Conservation (phyloP, 345 rosid genomes). For the Brassica cretica region DNA sequence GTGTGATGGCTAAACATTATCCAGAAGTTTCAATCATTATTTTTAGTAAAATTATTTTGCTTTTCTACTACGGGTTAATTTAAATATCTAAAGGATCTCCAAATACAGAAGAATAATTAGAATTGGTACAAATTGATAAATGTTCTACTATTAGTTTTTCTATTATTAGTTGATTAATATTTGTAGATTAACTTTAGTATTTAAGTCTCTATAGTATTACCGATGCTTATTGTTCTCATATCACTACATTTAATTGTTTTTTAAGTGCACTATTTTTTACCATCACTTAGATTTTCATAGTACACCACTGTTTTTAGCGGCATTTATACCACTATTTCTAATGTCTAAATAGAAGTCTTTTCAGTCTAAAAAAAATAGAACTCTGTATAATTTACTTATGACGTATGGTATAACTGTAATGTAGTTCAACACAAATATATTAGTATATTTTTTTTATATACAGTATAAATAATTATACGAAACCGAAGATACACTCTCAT, state of each 20-base stretch:
- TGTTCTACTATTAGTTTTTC: background rate
- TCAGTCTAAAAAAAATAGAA: background rate
- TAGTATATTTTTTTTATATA: background rate
- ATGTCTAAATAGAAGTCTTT: background rate
- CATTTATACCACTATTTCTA: background rate
- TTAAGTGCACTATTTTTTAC: background rate
- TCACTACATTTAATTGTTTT: background rate
- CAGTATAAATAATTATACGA: background rate
- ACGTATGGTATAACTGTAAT: background rate
- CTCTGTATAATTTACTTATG: background rate
- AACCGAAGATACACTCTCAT: conserved; percentile 45
- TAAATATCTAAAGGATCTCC: background rate
- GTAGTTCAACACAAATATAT: background rate
- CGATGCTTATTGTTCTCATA: background rate
- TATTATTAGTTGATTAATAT: background rate
- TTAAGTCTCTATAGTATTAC: background rate
- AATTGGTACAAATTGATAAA: background rate
- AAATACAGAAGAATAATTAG: background rate
- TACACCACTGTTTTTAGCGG: background rate
- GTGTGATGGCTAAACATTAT: background rate
- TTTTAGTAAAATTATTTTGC: background rate
- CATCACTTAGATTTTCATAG: background rate
- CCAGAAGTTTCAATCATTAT: background rate
- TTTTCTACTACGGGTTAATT: background rate
- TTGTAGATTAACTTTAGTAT: background rate